These are phyloP conservation scores for Lactarius akahatsu DNA, from an alignment of 768 basidiomycete species.

Conservation along the genomic window DNA sequence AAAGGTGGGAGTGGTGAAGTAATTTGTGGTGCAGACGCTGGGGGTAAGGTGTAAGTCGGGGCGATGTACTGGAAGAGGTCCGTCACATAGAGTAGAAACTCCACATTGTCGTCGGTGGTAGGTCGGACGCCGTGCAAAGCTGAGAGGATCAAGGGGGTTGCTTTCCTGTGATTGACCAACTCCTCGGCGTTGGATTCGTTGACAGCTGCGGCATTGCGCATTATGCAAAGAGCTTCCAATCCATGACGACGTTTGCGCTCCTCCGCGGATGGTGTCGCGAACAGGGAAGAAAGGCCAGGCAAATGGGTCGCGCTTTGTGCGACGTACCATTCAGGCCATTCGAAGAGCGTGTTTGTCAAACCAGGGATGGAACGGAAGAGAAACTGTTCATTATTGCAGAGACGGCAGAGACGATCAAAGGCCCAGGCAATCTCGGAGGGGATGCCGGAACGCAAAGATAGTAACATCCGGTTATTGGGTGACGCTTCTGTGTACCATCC, in stretches of 20 bases:
- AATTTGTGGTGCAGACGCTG: conserved; percentile 35
- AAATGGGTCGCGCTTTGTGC: conserved; percentile 33
- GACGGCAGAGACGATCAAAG: conserved; percentile 77
- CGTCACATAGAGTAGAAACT: conserved; percentile 68
- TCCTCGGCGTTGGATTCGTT: conserved; percentile 65
- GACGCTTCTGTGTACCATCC: conserved; percentile 86
- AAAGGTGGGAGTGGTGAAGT: conserved; percentile 58
- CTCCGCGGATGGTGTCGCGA: conserved; percentile 52
- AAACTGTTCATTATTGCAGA: conserved; percentile 80
- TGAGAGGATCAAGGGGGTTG: conserved; percentile 63
- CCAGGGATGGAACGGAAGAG: conserved; percentile 70
- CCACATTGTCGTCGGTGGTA: conserved; percentile 63
- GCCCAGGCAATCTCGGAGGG: conserved; percentile 85
- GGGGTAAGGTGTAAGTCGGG: conserved; percentile 42
- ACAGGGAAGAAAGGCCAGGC: conserved; percentile 41
- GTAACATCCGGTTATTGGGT: conserved; percentile 84
- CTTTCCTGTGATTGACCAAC: conserved; percentile 57
- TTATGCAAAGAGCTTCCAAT: conserved; percentile 78
- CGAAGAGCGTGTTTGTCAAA: conserved; percentile 78
- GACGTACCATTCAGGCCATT: conserved; percentile 86
- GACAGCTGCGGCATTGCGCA: conserved; percentile 81
- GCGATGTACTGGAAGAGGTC: conserved; percentile 71
- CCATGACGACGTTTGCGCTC: conserved; percentile 68
- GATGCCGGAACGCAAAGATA: conserved; percentile 83
- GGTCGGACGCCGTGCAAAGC: conserved; percentile 61